phyloP scores from a whole-genome alignment of 75 land plant genomes.

The Picea sitchensis region DNA sequence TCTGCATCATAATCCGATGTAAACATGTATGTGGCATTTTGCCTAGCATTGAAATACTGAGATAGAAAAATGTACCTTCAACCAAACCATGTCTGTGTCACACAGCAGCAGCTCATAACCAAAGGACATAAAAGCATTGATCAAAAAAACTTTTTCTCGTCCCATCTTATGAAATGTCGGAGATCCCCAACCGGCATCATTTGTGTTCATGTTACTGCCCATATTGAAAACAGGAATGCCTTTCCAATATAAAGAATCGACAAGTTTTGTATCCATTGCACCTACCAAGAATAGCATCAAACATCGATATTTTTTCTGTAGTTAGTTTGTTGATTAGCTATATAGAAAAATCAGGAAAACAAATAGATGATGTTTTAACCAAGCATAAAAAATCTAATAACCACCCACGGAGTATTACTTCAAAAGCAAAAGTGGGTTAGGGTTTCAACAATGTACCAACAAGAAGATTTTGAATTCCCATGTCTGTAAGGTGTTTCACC shows the following conservation, averaged over 20 bases:
- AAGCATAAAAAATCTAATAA: neutral
- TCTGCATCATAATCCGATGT: neutral
- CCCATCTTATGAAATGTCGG: constrained; percentile 99
- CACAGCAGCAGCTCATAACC: constrained; percentile 89
- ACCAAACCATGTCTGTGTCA: constrained; percentile 98
- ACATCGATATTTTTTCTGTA: neutral
- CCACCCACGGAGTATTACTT: neutral
- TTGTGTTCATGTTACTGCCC: constrained; percentile 87
- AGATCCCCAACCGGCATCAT: constrained; percentile 97
- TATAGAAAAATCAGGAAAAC: neutral
- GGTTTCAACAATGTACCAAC: constrained; percentile 55
- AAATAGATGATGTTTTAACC: constrained; percentile 2
- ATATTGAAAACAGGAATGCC: constrained; percentile 98
- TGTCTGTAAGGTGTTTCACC: constrained; percentile 89
- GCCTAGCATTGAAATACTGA: neutral
- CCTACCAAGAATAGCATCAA: constrained; percentile 32
- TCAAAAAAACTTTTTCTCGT: constrained; percentile 88
- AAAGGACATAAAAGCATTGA: constrained; percentile 69
- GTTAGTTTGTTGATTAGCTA: too few relatives aligned
- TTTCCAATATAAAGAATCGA: constrained; percentile 85
- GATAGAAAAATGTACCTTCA: constrained; percentile 59
- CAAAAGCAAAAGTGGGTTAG: neutral
- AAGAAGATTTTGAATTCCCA: constrained; percentile 73
- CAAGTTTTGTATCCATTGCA: constrained; percentile 88
- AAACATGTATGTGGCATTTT: neutral